phyloP scores from a whole-genome alignment of 768 basidiomycete genomes.

The Hygrocybe punicea region DNA sequence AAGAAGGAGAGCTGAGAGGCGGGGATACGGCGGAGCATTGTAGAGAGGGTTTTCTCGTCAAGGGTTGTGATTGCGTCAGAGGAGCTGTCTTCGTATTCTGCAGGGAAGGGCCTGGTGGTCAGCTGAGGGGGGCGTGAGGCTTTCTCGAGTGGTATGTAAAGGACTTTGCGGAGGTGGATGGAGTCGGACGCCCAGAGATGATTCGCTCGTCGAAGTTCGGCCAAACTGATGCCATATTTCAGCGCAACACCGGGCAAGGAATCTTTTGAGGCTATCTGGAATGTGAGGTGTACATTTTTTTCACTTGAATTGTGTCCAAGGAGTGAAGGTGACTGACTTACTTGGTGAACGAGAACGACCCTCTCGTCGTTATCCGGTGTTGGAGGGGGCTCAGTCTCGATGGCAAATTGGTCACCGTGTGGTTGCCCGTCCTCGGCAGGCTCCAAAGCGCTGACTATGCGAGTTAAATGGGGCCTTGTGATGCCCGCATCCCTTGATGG shows the following conservation, averaged over 20 bases:
- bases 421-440: background rate
- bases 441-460: conserved; percentile 26
- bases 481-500: conserved; percentile 26
- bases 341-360: conserved; percentile 60
- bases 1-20: conserved; percentile 53
- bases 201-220: conserved; percentile 82
- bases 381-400: background rate
- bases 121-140: conserved; percentile 39
- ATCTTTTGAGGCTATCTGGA: conserved; percentile 67
- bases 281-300: conserved; percentile 1
- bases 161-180: conserved; percentile 78
- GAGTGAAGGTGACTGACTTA: conserved; percentile 24
- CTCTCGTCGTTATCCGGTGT: conserved; percentile 34
- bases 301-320: background rate
- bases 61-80: background rate
- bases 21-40: conserved; percentile 45
- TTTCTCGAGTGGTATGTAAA: conserved; percentile 74
- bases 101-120: background rate
- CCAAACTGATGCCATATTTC: conserved; percentile 81
- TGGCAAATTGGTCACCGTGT: background rate
- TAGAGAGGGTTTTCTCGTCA: conserved; percentile 11
- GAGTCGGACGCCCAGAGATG: conserved; percentile 93
- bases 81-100: background rate
- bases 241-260: conserved; percentile 85
- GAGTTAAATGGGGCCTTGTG: conserved; percentile 42